A percentile compares a stretch with the other conserved stretches of the same genome.
Conservation (phyloP, 2,329 filamentous ascomycete species). For the Mycosphaerella sp. region DNA sequence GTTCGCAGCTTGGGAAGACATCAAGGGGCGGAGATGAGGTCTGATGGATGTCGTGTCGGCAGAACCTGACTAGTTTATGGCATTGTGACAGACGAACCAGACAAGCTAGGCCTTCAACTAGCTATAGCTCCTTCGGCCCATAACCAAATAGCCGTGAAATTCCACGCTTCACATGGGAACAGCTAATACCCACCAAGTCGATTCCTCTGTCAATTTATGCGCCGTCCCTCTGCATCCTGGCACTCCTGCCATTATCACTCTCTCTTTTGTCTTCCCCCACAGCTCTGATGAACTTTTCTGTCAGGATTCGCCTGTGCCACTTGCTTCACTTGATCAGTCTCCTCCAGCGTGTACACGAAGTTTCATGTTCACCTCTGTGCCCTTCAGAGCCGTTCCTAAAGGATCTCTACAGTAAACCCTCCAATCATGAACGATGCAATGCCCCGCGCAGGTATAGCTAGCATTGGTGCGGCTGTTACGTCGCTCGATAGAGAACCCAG, state of each 20-base stretch:
- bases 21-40: constrained; percentile 13
- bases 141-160: too few relatives aligned
- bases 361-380: too few relatives aligned
- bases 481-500: too few relatives aligned
- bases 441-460: too few relatives aligned
- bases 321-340: constrained; percentile 77
- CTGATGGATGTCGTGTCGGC: not conserved
- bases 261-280: constrained; percentile 53
- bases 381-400: too few relatives aligned
- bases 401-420: too few relatives aligned
- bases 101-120: not conserved
- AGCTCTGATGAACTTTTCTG: constrained; percentile 70
- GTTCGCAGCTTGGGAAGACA: constrained; percentile 50
- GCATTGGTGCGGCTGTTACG: too few relatives aligned
- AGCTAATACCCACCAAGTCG: constrained; percentile 21
- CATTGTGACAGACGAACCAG: not conserved
- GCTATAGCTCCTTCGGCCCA: not conserved
- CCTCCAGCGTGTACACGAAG: constrained; percentile 86
- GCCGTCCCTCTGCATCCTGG: constrained; percentile 19
- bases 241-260: constrained; percentile 26
- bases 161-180: not conserved
- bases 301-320: constrained; percentile 84
- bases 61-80: not conserved
- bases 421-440: too few relatives aligned
- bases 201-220: constrained; percentile 21